Conservation (phyloP, 805 yeast species). For the Maudiozyma saulgeensis region DNA sequence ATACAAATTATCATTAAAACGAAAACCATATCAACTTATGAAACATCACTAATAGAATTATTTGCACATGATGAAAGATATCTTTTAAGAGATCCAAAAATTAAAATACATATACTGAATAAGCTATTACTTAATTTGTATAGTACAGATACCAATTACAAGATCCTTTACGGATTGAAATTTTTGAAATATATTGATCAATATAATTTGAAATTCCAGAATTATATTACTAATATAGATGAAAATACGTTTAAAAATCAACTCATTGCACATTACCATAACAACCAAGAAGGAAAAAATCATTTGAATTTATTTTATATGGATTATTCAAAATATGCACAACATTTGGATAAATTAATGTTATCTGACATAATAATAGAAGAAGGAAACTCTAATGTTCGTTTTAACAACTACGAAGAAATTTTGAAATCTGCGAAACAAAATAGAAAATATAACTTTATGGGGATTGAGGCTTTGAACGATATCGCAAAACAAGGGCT, state of each 20-base stretch:
- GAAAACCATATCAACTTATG: constrained; percentile 6
- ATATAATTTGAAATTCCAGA: constrained; percentile 14
- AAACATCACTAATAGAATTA: constrained; percentile 10
- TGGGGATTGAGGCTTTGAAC: background rate
- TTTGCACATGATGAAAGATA: constrained; percentile 22
- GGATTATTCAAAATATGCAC: constrained; percentile 11
- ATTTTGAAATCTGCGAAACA: background rate
- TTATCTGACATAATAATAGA: constrained; percentile 8
- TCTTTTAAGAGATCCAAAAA: constrained; percentile 11
- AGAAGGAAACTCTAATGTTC: background rate
- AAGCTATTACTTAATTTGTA: constrained; percentile 23
- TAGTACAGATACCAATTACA: constrained; percentile 12
- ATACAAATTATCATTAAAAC: constrained; percentile 22
- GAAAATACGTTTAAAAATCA: constrained; percentile 11
- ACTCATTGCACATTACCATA: constrained; percentile 3
- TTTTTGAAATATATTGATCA: constrained; percentile 23
- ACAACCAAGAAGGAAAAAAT: background rate
- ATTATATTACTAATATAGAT: constrained; percentile 19
- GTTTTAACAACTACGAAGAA: background rate
- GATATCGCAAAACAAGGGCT: background rate
- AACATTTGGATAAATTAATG: constrained; percentile 15
- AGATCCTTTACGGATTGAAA: constrained; percentile 23
- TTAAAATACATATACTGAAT: constrained; percentile 15
- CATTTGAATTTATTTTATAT: constrained; percentile 12
- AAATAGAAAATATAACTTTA: background rate